phyloP scores from a whole-genome alignment of 306 rosid species.

The Fragaria ananassa region DNA sequence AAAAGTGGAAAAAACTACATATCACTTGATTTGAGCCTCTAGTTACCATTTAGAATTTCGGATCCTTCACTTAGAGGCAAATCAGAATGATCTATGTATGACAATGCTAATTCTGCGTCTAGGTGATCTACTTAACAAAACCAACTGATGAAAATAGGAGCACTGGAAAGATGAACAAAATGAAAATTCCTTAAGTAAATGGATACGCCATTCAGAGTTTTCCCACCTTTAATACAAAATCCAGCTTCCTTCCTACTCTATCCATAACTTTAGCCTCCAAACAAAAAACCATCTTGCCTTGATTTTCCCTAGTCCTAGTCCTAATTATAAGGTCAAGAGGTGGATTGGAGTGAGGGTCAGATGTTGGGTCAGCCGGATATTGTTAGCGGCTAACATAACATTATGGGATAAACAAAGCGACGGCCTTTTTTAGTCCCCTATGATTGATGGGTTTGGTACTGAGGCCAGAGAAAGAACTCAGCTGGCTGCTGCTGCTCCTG shows the following conservation, averaged over 20 bases:
- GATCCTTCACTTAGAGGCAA: neutral
- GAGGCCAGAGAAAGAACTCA: slow-evolving; percentile 89
- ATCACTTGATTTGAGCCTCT: too few relatives aligned
- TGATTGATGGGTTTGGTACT: slow-evolving; percentile 54
- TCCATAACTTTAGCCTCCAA: slow-evolving; percentile 36
- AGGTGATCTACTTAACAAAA: neutral
- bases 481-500: slow-evolving; percentile 36
- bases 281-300: slow-evolving; percentile 47
- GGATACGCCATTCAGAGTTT: slow-evolving; percentile 23
- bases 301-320: slow-evolving; percentile 18
- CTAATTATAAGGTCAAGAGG: slow-evolving; percentile 37
- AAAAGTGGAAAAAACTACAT: too few relatives aligned
- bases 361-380: slow-evolving; percentile 48
- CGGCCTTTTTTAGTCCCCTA: neutral
- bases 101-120: neutral
- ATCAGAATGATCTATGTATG: neutral
- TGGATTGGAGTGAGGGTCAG: slow-evolving; percentile 45
- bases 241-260: slow-evolving; percentile 39
- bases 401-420: slow-evolving; percentile 14
- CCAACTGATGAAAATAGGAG: neutral
- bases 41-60: too few relatives aligned
- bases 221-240: slow-evolving; percentile 46
- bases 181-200: neutral
- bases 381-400: slow-evolving; percentile 40
- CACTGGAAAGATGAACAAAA: neutral